Evolutionary conservation across 192 early-diverging fungal genomes (phyloP).

Genomic region (Powellomyces hirtus): DNA sequence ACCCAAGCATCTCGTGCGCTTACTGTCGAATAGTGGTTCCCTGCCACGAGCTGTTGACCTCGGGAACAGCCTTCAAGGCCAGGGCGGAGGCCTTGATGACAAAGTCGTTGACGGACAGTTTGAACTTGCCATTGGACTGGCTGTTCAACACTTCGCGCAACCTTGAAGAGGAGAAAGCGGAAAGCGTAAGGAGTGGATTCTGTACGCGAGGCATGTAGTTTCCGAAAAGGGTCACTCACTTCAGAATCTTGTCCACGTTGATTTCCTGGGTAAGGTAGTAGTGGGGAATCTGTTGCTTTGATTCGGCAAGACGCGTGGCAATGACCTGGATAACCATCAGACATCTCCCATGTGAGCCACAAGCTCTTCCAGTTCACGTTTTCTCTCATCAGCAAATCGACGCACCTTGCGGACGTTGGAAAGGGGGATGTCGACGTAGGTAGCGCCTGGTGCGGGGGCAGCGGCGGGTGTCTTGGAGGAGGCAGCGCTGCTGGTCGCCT

Average conservation of each 20-base stretch:
- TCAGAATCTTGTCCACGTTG: constrained; percentile 77
- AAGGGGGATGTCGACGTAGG: constrained; percentile 45
- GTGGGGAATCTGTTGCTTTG: constrained; percentile 56
- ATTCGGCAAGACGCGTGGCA: constrained; percentile 51
- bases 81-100: constrained; percentile 92
- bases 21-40: constrained; percentile 88
- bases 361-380: no score
- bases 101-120: constrained; percentile 98
- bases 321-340: constrained; percentile 42
- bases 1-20: constrained; percentile 22
- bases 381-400: no score
- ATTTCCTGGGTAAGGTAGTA: constrained; percentile 76
- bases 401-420: constrained; percentile 44
- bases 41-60: constrained; percentile 89
- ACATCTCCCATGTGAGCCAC: neutral
- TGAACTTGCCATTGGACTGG: constrained; percentile 82
- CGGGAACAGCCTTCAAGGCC: constrained; percentile 87
- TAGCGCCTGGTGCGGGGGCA: constrained; percentile 31
- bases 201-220: neutral
- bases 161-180: constrained; percentile 1
- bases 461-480: constrained; percentile 21
- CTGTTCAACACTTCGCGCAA: constrained; percentile 89
- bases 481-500: constrained; percentile 8
- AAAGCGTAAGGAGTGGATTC: neutral
- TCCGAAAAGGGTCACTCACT: constrained; percentile 30